Evolutionary conservation across 2,329 filamentous ascomycete genomes (phyloP), one percentile per base, ranked within the genome.

Genomic region (Celoporthe dispersa): DNA sequence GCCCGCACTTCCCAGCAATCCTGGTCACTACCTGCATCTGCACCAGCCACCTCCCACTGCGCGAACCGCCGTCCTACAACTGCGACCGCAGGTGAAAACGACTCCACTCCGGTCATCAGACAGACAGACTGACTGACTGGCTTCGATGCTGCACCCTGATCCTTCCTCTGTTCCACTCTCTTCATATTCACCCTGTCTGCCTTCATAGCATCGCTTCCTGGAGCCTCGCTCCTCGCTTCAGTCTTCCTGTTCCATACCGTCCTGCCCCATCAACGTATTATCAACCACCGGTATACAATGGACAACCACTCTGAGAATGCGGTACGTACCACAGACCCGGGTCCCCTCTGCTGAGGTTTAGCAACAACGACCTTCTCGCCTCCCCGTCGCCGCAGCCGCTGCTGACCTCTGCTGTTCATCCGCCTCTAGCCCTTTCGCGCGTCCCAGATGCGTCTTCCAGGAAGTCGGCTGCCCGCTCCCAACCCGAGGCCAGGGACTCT

Each of bases 231-330:
- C 69, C 71, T 72, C 64, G 71, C 71, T 69, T 69, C 69, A 25
- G 62, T 69, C 64, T 69, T 72, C 69, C 61, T 72, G 60, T 67
- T 72, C 62, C 67, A 71, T 62, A 67, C 62, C 57, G 71, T 74
- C 44, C 70, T 69, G 22, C 71, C 68, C 37, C 70, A 60, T 51
- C 67, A 68, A 65, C 65, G 74, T 75, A 75, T 73, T 37, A 55
- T 76, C 75, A 79, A 72, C 70, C 61, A 62, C 65, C 44, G 66
- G 44, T 72, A 70, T 61, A 72, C 65, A 74, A 81, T 81, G 79
- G 80, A 81, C 68, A 72, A 62, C n/a, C 64, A 74, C 55, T 73
- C 77, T 51, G 79, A 80, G 73, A 80, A 80, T 73, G 72, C 76
- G 74, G 80, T 81, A 76, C 65, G 78, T 74, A 53, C 53, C 22